Percentiles rank a stretch among this genome's conserved stretches.
Evolutionary conservation across 192 early-diverging fungal species (phyloP).

Genomic region (Coemansia sp.): DNA sequence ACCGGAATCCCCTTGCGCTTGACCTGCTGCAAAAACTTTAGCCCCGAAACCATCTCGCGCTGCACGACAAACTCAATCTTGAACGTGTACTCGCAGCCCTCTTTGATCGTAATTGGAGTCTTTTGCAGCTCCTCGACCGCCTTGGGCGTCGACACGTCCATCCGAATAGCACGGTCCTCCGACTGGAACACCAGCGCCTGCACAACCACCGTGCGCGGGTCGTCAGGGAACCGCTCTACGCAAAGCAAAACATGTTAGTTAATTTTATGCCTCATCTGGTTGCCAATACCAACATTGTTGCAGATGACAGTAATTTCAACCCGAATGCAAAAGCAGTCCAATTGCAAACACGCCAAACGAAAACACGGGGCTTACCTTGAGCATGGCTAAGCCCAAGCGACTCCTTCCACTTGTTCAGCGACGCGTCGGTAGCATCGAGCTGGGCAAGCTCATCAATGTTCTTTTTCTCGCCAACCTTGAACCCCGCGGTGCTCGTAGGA

Average conservation of each 20-base stretch:
- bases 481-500: conserved; percentile 77
- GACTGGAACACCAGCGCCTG: conserved; percentile 43
- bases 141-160: conserved; percentile 57
- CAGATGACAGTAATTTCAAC: conserved; percentile 12
- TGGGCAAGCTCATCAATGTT: conserved; percentile 77
- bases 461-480: conserved; percentile 93
- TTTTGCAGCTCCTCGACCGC: conserved; percentile 69
- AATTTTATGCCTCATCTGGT: neutral
- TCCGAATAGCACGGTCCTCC: conserved; percentile 21
- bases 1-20: conserved; percentile 85
- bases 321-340: neutral
- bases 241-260: conserved; percentile 5
- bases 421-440: conserved; percentile 89
- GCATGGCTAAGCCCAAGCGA: conserved; percentile 76
- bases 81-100: conserved; percentile 89
- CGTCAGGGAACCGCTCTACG: conserved; percentile 55
- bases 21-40: conserved; percentile 92
- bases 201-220: conserved; percentile 61
- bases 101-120: conserved; percentile 88
- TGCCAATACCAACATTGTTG: conserved; percentile 1
- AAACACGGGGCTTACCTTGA: conserved; percentile 48
- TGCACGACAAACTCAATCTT: conserved; percentile 94
- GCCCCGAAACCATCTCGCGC: conserved; percentile 91
- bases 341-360: neutral
- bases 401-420: conserved; percentile 96